Evolutionary conservation across 2,329 filamentous ascomycete genomes (phyloP).

Genomic region (Beauveria sp.): DNA sequence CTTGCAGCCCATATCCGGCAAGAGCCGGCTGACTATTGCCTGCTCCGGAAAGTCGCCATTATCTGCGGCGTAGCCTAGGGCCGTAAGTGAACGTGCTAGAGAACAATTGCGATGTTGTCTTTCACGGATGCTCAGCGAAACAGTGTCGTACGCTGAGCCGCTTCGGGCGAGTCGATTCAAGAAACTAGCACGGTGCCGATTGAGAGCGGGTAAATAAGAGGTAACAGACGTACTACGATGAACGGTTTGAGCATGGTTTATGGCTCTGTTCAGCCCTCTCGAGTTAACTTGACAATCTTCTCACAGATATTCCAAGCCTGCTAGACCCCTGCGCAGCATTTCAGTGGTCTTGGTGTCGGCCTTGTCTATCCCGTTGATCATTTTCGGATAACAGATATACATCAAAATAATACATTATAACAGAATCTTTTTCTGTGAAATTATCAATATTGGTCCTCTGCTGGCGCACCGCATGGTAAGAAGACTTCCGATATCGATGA

Average conservation of each 20-base stretch:
- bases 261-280: background rate
- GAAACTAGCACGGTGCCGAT: background rate
- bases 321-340: background rate
- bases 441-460: background rate
- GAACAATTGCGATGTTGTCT: background rate
- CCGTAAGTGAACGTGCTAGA: background rate
- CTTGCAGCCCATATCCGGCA: background rate
- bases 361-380: too few species aligned
- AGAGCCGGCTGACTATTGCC: background rate
- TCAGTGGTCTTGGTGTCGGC: too few species aligned
- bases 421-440: background rate
- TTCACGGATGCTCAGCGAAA: background rate
- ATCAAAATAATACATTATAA: too few species aligned
- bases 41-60: background rate
- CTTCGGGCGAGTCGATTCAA: background rate
- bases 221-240: background rate
- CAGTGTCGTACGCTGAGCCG: background rate
- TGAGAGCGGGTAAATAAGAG: background rate
- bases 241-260: background rate
- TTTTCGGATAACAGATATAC: too few species aligned
- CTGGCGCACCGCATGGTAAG: background rate
- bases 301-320: background rate
- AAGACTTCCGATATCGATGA: background rate
- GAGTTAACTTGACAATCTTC: background rate
- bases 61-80: background rate